Percentiles rank a stretch among this genome's conserved stretches.
These are phyloP conservation scores for Salix suchowensis DNA, from an alignment of 345 rosid genomes.

Conservation along the genomic window DNA sequence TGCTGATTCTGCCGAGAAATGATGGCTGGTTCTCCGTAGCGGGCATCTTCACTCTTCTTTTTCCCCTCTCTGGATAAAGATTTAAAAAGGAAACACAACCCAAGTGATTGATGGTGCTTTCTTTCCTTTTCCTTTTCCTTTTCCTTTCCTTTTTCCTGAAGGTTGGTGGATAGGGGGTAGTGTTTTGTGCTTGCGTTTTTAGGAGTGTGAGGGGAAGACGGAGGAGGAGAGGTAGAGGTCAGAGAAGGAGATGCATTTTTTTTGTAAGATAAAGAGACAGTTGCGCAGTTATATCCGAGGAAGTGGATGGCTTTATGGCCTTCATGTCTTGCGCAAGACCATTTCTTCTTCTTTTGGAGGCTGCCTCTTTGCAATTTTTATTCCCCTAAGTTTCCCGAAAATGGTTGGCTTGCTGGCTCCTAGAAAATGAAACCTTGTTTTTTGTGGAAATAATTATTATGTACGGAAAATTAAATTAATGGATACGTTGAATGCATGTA, in stretches of 20 bases:
- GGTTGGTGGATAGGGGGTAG: neutral
- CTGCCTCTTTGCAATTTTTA: neutral
- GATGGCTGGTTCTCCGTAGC: conserved; percentile 66
- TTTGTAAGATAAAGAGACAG: neutral
- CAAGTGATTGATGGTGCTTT: neutral
- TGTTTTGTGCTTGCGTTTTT: neutral
- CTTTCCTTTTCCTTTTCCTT: neutral
- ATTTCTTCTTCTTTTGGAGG: conserved; percentile 2
- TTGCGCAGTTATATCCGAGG: conserved; percentile 8
- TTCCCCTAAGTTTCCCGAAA: neutral
- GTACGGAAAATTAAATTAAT: neutral
- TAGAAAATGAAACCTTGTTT: neutral
- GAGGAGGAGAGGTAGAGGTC: neutral
- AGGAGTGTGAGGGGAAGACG: neutral
- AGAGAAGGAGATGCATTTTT: neutral
- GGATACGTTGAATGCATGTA: neutral
- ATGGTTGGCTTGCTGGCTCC: neutral
- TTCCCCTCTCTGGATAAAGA: neutral
- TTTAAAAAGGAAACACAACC: neutral
- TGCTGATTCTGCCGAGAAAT: conserved; percentile 83
- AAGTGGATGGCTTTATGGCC: conserved; percentile 3
- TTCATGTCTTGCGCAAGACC: conserved; percentile 10
- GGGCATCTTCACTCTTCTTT: conserved; percentile 31
- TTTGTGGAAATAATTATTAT: neutral
- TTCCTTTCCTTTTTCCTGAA: neutral